These are phyloP conservation scores for Triticum dicoccoides DNA, from an alignment of 176 grass and related monocot species.

Conservation along the genomic window DNA sequence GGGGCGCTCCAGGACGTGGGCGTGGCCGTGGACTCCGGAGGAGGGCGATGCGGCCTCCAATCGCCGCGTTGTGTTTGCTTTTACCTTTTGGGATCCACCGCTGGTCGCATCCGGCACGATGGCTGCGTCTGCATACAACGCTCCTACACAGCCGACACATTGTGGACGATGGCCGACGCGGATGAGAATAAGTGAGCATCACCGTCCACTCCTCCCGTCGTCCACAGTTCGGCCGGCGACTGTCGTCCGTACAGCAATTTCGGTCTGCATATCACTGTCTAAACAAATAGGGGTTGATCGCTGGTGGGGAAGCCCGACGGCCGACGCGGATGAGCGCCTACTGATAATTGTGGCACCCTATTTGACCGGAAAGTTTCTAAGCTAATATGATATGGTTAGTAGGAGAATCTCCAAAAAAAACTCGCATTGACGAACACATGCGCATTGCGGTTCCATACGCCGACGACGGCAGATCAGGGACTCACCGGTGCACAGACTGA, in stretches of 20 bases:
- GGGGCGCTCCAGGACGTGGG: not conserved
- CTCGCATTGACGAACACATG: not conserved
- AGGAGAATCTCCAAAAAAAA: not conserved
- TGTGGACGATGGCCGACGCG: too few relatives aligned
- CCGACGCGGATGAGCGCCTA: not conserved
- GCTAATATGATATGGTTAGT: too few relatives aligned
- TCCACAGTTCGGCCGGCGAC: too few relatives aligned
- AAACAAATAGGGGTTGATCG: not conserved
- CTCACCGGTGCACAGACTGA: not conserved
- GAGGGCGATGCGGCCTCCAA: not conserved
- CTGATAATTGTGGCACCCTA: slow-evolving; percentile 1
- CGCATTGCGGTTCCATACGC: not conserved
- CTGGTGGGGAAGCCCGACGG: not conserved
- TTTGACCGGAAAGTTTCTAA: not conserved
- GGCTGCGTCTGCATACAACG: not conserved
- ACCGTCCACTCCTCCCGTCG: too few relatives aligned
- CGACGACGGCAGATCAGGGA: too few relatives aligned
- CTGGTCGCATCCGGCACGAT: not conserved
- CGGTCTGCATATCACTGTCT: not conserved
- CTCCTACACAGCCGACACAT: too few relatives aligned
- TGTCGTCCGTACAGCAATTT: too few relatives aligned
- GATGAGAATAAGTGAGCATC: too few relatives aligned
- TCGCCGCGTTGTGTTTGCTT: not conserved
- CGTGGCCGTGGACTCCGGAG: slow-evolving; percentile 9
- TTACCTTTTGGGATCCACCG: not conserved